Evolutionary conservation across 1,139 yeast genomes (phyloP), one percentile per base, ranked within the genome.

Genomic region (Wickerhamomyces sp.): DNA sequence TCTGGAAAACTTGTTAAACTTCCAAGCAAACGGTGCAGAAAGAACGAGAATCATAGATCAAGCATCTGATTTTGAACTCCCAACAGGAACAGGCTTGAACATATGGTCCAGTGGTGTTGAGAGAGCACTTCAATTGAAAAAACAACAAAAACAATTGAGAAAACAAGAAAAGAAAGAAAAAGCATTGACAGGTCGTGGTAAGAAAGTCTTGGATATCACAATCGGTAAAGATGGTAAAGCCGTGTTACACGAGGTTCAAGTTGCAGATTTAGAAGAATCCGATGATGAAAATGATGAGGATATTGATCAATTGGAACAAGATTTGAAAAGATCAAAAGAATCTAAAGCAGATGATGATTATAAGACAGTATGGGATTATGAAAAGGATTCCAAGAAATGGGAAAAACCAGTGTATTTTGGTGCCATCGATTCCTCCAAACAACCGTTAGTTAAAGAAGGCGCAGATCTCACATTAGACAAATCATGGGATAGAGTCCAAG

Each of bases 91-190:
- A 5, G 72, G 74, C 31, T 62, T 74, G 2, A 77, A 70, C 47
- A 68, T 78, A 47, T 93, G 98, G 98, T 79, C 95, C 1, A 75
- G 86, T 5, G 91, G 96, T 3, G 70, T 81, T 33, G 97, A 93
- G 52, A 75, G 93, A 46, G 97, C 96, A 0, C 66, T 87, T 38
- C 71, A 72, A 47, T 66, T 91, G 47, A 87, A 88, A 56, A 76
- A 76, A 45, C 96, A 88, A 54, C 96, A 89, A 52, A 72, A 80
- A 38, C 81, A 77, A 46, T 56, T 81, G 39, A 64, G 85, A 7
- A 76, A 75, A 47, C 69, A 77, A 52, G 82, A 81, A 37, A 76
- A 73, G 33, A 60, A 66, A 27, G 81, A 78, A 31, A 66, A 65
- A 37, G 72, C 70, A 16, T 63, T 89, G 28, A 56, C 70, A 2